Evolutionary conservation across 257 asterid species (phyloP), one percentile per base, ranked within the genome.

Genomic region (Solanum chmielewskii): DNA sequence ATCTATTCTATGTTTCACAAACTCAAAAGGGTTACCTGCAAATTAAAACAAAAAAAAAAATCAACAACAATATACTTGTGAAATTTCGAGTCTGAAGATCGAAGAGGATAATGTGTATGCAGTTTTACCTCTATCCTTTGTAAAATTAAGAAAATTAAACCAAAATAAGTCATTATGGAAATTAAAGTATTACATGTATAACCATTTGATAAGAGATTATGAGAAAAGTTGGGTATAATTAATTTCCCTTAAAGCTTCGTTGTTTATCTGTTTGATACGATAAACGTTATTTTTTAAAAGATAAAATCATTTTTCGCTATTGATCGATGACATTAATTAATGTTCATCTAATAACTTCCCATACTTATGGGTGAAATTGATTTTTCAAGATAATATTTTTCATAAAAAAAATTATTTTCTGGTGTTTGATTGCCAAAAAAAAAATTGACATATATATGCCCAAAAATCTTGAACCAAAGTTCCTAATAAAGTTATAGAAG

Each of bases 1-100:
- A 10, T 92, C 94, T 3, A 90, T 86, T 13, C 87, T 88, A 29
- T 91, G 90, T 86, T 91, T 92, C 21, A 83, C 78, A 35, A 84
- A 86, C 89, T 92, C 91, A 6, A 71, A 82, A 42, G 83, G 90
- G 15, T 86, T 87, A 11, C 90, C 89, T 90, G 81, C 84, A 27
- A 45, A 21, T 15, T 71, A 45, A 78, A 78, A 8, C 33, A 20
- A 84, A 66, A 33, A 25, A 25, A 25, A 25, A 39, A 1, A 9
- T 69, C 76, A 64, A n/a, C 9, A 11, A 64, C 0, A n/a, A 64
- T 25, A 64, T 56, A 56, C 62, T 49, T 16, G 60, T 49, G 3
- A 2, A 49, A 16, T 49, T 49, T 2, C 7, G 5, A 0, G 7
- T 62, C 16, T 11, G 16, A 5, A 64, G 9, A 25, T 0, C 2